phyloP scores from a whole-genome alignment of 441 rosid species.

The Biscutella laevigata region DNA sequence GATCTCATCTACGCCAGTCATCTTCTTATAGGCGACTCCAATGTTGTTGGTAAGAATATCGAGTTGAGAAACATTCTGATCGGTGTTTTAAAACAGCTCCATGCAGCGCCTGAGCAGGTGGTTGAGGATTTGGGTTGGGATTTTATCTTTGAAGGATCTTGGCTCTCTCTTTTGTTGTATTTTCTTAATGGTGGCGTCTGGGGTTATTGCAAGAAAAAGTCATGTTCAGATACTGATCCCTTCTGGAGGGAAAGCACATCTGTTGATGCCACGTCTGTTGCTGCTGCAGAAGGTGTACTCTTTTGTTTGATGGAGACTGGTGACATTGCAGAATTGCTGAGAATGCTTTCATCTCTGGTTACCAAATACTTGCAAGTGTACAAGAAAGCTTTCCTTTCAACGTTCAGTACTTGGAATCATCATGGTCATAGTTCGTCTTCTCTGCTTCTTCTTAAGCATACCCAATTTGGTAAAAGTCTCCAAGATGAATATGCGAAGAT shows the following conservation, averaged over 20 bases:
- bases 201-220: constrained; percentile 40
- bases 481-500: constrained; percentile 68
- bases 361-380: constrained; percentile 46
- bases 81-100: constrained; percentile 44
- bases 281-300: constrained; percentile 54
- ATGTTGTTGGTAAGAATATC: constrained; percentile 35
- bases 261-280: constrained; percentile 39
- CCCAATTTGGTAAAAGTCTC: constrained; percentile 59
- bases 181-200: constrained; percentile 57
- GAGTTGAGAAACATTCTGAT: constrained; percentile 42
- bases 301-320: constrained; percentile 54
- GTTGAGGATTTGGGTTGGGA: constrained; percentile 75
- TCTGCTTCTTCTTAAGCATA: constrained; percentile 78
- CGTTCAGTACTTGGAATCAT: constrained; percentile 39
- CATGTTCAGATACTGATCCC: constrained; percentile 41
- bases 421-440: constrained; percentile 39
- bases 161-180: constrained; percentile 74
- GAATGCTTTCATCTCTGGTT: constrained; percentile 60
- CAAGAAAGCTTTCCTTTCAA: constrained; percentile 74
- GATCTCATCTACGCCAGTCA: constrained; percentile 55
- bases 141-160: constrained; percentile 72
- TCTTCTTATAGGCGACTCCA: constrained; percentile 39
- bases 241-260: constrained; percentile 47
- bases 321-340: constrained; percentile 43
- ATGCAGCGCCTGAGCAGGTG: constrained; percentile 36